A percentile compares a stretch with the other conserved stretches of the same genome.
phyloP scores from a whole-genome alignment of 331 rosid genomes.

The Malus hybrid region DNA sequence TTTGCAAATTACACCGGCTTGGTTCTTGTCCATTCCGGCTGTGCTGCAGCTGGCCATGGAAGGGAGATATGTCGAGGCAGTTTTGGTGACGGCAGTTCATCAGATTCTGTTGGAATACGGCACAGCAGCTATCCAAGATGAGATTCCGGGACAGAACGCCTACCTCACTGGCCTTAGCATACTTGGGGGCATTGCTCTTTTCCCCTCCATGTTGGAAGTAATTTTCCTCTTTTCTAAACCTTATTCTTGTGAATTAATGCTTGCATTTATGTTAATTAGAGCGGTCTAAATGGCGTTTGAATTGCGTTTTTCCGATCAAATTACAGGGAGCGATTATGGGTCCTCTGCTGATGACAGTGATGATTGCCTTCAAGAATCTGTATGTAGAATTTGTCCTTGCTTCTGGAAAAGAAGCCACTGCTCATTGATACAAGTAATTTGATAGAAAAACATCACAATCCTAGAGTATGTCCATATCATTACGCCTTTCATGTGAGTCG shows the following conservation, averaged over 20 bases:
- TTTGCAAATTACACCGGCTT: conserved; percentile 22
- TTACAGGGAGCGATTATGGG: conserved; percentile 29
- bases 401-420: neutral
- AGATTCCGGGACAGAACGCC: conserved; percentile 34
- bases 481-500: no score
- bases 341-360: conserved; percentile 35
- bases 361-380: conserved; percentile 30
- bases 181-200: conserved; percentile 35
- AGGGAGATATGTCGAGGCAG: conserved; percentile 22
- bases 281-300: neutral
- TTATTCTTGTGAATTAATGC: neutral
- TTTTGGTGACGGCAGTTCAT: conserved; percentile 21
- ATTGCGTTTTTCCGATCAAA: neutral
- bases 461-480: no score
- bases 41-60: conserved; percentile 29
- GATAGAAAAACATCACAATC: no score
- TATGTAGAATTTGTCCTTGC: conserved; percentile 36
- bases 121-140: conserved; percentile 30
- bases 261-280: neutral
- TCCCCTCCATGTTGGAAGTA: conserved; percentile 30
- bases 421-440: neutral
- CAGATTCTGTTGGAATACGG: conserved; percentile 32
- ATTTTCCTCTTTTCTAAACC: neutral
- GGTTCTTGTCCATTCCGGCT: conserved; percentile 24
- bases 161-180: conserved; percentile 38